Evolutionary conservation across 108 stramenopile species (phyloP), one percentile per base, ranked within the genome.

Genomic region (Fragilaria radians): DNA sequence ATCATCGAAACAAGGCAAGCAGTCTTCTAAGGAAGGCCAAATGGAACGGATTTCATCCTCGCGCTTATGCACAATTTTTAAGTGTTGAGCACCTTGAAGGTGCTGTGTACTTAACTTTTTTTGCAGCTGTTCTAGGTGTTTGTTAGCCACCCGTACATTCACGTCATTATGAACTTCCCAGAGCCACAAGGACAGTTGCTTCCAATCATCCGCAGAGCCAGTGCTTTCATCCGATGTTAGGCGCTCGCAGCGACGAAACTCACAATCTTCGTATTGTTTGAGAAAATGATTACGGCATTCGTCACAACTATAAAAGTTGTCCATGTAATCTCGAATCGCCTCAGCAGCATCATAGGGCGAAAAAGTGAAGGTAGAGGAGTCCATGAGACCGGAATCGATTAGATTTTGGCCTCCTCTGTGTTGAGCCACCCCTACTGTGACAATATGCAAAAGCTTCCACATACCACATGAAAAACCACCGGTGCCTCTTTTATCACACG

Each of bases 131-230:
- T 32, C 24, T 18, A 11, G 19, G 4, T 59, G 21, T 54, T 88
- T 83, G 14, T 59, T 52, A 53, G 73, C 29, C 23, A 93, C 50
- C 51, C 82, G 59, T 1, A 85, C 75, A 53, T 76, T 86, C 22
- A 93, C 79, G 52, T 81, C 80, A 59, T 93, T 93, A 54, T 93
- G 91, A 32, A 81, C 73, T 63, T 89, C 83, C 86, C 86, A 93
- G 2, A 93, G 59, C 88, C 88, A 93, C 47, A 84, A 19, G 0
- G 86, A 63, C 28, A 93, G 52, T 53, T 89, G 81, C 31, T 80
- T 81, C 87, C 86, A 88, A 54, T 85, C 84, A 5, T 81, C 74
- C 27, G 72, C 60, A 19, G 69, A 52, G 11, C 63, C 67, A 27
- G 22, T 51, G 19, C 57, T 46, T 7, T 33, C 46, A 21, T 73